A percentile compares a stretch with the other conserved stretches of the same genome.
Conservation (phyloP, 2,329 filamentous ascomycete genomes). For the Trichoderma atrobrunneum region DNA sequence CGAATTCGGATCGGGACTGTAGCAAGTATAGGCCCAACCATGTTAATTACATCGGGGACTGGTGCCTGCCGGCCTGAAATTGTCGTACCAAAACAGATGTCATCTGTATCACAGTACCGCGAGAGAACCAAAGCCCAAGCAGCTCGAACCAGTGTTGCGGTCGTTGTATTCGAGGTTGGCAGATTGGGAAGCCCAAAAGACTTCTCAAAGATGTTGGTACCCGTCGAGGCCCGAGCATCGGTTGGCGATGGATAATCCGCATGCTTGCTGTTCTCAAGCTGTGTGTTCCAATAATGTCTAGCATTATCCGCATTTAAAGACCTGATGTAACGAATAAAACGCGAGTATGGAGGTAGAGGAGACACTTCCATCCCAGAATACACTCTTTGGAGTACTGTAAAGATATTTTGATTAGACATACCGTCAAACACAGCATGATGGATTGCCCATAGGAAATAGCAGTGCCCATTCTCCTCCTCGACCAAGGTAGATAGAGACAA, state of each 20-base stretch:
- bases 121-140: slow-evolving; percentile 35
- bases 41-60: slow-evolving; percentile 19
- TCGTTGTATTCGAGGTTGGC: slow-evolving; percentile 6
- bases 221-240: neutral
- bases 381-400: neutral
- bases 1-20: slow-evolving; percentile 11
- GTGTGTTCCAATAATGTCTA: neutral
- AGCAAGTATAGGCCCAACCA: slow-evolving; percentile 19
- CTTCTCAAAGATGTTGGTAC: neutral
- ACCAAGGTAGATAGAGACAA: neutral
- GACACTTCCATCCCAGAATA: neutral
- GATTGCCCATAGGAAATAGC: neutral
- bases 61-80: slow-evolving; percentile 23
- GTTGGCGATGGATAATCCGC: neutral
- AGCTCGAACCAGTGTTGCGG: slow-evolving; percentile 26
- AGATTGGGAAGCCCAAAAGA: neutral
- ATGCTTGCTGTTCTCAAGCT: neutral
- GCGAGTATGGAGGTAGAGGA: neutral
- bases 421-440: slow-evolving; percentile 24
- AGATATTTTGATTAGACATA: slow-evolving; percentile 8
- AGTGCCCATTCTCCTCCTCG: neutral
- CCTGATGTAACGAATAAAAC: neutral
- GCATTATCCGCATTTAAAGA: neutral
- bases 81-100: slow-evolving; percentile 22
- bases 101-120: slow-evolving; percentile 33